A percentile compares a stretch with the other conserved stretches of the same genome.
phyloP scores from a whole-genome alignment of 2,329 filamentous ascomycete genomes.

The Aspergillus floridensis region DNA sequence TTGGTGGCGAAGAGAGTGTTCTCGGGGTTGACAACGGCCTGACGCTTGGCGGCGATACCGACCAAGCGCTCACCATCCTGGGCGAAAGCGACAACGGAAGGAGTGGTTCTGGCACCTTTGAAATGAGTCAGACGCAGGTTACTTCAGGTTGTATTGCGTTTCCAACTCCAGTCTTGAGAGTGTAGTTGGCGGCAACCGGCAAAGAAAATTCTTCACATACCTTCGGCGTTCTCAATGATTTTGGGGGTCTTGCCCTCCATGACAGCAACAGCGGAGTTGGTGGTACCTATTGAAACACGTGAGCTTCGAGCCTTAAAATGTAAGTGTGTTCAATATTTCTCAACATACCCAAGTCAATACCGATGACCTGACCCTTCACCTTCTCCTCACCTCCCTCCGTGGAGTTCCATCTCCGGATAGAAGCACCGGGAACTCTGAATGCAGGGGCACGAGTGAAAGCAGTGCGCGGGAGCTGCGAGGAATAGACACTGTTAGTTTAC shows the following conservation, averaged over 20 bases:
- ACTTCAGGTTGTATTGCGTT: neutral
- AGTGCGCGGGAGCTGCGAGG: constrained; percentile 71
- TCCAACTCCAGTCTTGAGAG: neutral
- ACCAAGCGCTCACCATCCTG: constrained; percentile 95
- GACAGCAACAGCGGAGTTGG: constrained; percentile 93
- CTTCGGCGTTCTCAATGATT: constrained; percentile 98
- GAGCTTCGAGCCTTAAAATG: constrained; percentile 11
- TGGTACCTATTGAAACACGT: constrained; percentile 61
- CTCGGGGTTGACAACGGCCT: constrained; percentile 97
- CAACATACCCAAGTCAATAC: constrained; percentile 86
- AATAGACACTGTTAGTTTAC: constrained; percentile 11
- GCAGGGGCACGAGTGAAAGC: constrained; percentile 66
- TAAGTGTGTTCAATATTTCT: neutral
- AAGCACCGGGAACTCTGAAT: constrained; percentile 68
- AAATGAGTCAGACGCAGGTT: constrained; percentile 17
- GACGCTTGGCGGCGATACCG: constrained; percentile 95
- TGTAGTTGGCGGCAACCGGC: constrained; percentile 6
- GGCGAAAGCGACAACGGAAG: constrained; percentile 92
- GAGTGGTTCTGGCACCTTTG: constrained; percentile 79
- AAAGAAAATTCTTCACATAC: constrained; percentile 49
- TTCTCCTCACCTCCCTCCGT: constrained; percentile 65
- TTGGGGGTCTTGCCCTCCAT: constrained; percentile 96
- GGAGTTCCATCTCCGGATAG: constrained; percentile 60
- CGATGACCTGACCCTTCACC: constrained; percentile 93
- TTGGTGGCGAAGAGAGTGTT: constrained; percentile 98